Conservation (phyloP, 2,329 filamentous ascomycete species). For the Huntiella savannae region DNA sequence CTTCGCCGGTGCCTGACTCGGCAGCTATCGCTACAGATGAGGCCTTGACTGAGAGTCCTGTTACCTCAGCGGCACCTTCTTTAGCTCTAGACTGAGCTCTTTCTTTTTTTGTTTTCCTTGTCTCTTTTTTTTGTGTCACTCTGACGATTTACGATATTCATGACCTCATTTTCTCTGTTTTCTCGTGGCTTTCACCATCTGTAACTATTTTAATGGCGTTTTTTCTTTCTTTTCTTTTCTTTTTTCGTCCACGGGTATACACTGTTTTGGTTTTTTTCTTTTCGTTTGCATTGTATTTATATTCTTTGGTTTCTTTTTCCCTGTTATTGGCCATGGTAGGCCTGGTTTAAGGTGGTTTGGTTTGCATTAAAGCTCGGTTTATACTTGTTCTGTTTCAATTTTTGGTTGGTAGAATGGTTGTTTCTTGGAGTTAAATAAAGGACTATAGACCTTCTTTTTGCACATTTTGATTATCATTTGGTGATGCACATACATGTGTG, state of each 20-base stretch:
- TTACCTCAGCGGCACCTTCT: no score
- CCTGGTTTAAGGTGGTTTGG: no score
- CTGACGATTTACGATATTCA: slow-evolving; percentile 13
- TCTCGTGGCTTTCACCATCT: background rate
- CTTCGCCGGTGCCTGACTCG: no score
- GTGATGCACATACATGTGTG: background rate
- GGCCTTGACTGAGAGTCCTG: no score
- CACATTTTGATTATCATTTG: background rate
- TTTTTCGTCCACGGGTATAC: background rate
- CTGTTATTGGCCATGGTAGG: background rate
- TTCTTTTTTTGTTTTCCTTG: slow-evolving; percentile 12
- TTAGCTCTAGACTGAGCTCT: background rate
- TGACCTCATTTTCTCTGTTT: slow-evolving; percentile 14
- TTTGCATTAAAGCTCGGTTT: no score
- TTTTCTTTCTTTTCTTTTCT: slow-evolving; percentile 3
- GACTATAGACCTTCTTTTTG: no score
- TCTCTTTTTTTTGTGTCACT: slow-evolving; percentile 12
- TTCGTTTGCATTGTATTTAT: background rate
- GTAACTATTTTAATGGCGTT: background rate
- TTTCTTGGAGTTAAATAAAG: no score
- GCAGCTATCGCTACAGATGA: no score
- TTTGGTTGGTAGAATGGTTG: no score
- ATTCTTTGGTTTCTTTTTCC: slow-evolving; percentile 1
- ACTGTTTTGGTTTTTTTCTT: background rate
- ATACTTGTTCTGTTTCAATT: no score